Percentiles rank a stretch among this genome's conserved stretches.
Evolutionary conservation across 2,329 filamentous ascomycete genomes (phyloP).

Genomic region (Aspergillus sp.): DNA sequence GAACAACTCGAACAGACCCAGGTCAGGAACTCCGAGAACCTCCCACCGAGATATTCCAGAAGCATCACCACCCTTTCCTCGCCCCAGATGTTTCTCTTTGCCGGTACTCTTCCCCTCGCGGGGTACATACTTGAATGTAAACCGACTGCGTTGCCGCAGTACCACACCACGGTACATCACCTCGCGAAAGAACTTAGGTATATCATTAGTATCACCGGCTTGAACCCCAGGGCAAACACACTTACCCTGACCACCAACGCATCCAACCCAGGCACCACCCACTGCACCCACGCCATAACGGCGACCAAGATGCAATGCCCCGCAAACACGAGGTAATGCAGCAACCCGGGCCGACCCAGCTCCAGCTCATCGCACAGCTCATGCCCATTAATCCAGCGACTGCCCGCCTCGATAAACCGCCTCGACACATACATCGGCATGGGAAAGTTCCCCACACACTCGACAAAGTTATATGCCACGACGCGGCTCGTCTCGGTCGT

Average conservation of each 20-base stretch:
- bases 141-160: constrained; percentile 27
- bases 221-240: background rate
- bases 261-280: constrained; percentile 25
- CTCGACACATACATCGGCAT: constrained; percentile 34
- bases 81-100: constrained; percentile 4
- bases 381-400: constrained; percentile 40
- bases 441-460: constrained; percentile 37
- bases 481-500: constrained; percentile 35
- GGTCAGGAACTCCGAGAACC: background rate
- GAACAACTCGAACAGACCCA: background rate
- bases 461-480: constrained; percentile 40
- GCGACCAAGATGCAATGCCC: constrained; percentile 31
- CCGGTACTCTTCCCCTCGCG: constrained; percentile 5
- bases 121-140: constrained; percentile 37
- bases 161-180: constrained; percentile 30
- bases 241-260: constrained; percentile 22
- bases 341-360: constrained; percentile 29
- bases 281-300: constrained; percentile 26
- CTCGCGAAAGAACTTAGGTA: constrained; percentile 11
- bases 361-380: constrained; percentile 37
- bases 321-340: constrained; percentile 13
- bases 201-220: background rate
- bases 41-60: background rate
- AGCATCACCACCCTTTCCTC: background rate
- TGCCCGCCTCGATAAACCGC: constrained; percentile 37